Percentiles rank a stretch among this genome's conserved stretches.
These are phyloP conservation scores for Eruca vesicaria DNA, from an alignment of 441 rosid species.

Conservation along the genomic window DNA sequence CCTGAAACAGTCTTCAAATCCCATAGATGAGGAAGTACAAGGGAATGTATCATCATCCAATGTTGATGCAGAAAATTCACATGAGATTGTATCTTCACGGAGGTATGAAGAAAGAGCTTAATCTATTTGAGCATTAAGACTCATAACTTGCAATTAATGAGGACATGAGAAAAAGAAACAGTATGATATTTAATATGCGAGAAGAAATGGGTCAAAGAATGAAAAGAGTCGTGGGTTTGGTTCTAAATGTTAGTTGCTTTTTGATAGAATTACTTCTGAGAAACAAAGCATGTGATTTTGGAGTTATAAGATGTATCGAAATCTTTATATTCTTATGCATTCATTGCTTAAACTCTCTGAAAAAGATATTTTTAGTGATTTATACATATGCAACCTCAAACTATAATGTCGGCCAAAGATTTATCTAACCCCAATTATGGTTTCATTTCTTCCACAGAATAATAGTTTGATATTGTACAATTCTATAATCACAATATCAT, in stretches of 20 bases:
- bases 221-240: constrained; percentile 25
- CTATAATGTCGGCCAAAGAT: too few relatives aligned
- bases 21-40: not conserved
- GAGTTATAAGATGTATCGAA: too few relatives aligned
- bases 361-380: too few relatives aligned
- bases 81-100: not conserved
- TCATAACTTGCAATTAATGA: not conserved
- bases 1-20: not conserved
- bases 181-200: constrained; percentile 28
- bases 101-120: not conserved
- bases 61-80: not conserved
- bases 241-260: constrained; percentile 31
- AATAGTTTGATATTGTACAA: too few relatives aligned
- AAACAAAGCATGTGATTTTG: too few relatives aligned
- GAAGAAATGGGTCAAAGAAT: constrained; percentile 30
- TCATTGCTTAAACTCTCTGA: too few relatives aligned
- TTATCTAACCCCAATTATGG: too few relatives aligned
- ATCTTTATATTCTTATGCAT: too few relatives aligned
- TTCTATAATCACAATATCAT: too few relatives aligned
- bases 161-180: not conserved
- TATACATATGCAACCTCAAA: too few relatives aligned
- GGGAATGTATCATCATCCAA: not conserved
- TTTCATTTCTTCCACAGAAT: too few relatives aligned
- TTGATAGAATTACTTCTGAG: too few relatives aligned
- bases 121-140: not conserved